Percentiles rank a stretch among this genome's conserved stretches.
Evolutionary conservation across 768 basidiomycete genomes (phyloP).

Genomic region (Pleurotus ostreatus): DNA sequence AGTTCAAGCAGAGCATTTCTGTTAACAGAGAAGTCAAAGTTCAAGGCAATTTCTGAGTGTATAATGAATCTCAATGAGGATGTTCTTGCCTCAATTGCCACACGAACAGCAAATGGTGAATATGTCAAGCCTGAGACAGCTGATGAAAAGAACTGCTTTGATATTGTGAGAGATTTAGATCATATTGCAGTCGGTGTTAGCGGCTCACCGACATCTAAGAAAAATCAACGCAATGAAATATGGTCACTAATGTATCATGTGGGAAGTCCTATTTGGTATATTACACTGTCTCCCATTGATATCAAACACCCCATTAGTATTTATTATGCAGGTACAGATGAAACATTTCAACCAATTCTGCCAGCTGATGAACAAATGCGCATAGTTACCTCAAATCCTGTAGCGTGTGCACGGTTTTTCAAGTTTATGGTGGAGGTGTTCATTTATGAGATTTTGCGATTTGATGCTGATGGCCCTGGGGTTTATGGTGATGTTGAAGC

Average conservation of each 20-base stretch:
- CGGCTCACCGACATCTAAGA: conserved; percentile 19
- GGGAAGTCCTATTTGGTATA: not conserved
- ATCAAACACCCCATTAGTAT: conserved; percentile 14
- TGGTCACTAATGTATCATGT: not conserved
- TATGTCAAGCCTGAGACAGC: conserved; percentile 12
- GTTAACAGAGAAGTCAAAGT: conserved; percentile 14
- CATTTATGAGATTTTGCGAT: conserved; percentile 24
- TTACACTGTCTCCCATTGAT: not conserved
- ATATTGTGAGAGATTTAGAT: conserved; percentile 17
- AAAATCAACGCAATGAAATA: conserved; percentile 6
- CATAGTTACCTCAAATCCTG: conserved; percentile 19
- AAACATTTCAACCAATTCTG: conserved; percentile 16
- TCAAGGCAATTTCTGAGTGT: conserved; percentile 11
- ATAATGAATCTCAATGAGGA: conserved; percentile 12
- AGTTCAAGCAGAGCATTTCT: conserved; percentile 14
- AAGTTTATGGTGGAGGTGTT: conserved; percentile 24
- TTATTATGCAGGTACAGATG: conserved; percentile 25
- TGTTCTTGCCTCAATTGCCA: conserved; percentile 12
- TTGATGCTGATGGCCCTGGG: conserved; percentile 13
- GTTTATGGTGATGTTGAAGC: conserved; percentile 24
- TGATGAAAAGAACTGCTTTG: conserved; percentile 17
- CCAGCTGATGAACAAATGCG: conserved; percentile 1
- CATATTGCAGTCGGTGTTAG: conserved; percentile 13
- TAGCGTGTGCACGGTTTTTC: conserved; percentile 26
- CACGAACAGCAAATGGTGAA: conserved; percentile 1